Evolutionary conservation across 352 stramenopile species (phyloP), one percentile per base, ranked within the genome.

Genomic region (Poterioochromonas sp.): DNA sequence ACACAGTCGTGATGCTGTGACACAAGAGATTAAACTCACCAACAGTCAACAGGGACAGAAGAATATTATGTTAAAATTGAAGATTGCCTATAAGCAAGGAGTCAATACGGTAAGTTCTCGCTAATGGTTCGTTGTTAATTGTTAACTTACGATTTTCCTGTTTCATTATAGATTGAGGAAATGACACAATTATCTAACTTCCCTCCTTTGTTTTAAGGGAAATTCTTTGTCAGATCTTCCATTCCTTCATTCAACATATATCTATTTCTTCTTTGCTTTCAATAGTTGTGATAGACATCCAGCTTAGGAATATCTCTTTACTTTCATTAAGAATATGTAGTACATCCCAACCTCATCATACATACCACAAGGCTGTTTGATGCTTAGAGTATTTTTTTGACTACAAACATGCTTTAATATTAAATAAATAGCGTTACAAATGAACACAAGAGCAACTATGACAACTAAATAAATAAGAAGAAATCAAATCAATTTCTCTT

Each of bases 11-110:
- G 92, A 87, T 8, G 80, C 80, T 26, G 86, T 97, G 22, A 98
- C 92, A 29, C 94, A 98, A 84, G 87, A 93, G 39, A 92, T 98
- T 79, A 96, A 92, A 83, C 93, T 98, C 69, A 90, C 92, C 70
- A 98, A 98, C 84, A 91, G 86, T 60, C 91, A 93, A 88, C 85
- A 97, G 64, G 93, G 93, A 79, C 90, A 94, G 82, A 93, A 92
- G 83, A 91, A 90, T 82, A 79, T 92, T n/a, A 87, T 91, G 85
- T 80, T 92, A 39, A 92, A 92, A 73, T 47, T 92, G 12, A 91
- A 91, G 80, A 84, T 91, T 1, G 82, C 83, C 70, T 93, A 90
- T 77, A 89, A 84, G 40, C 82, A 81, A 0, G 84, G 87, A 71
- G 73, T 12, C 47, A 85, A 83, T 64, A 85, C 76, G 8, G 65